Conservation (phyloP, 768 basidiomycete genomes). For the Baorangia bicolor region DNA sequence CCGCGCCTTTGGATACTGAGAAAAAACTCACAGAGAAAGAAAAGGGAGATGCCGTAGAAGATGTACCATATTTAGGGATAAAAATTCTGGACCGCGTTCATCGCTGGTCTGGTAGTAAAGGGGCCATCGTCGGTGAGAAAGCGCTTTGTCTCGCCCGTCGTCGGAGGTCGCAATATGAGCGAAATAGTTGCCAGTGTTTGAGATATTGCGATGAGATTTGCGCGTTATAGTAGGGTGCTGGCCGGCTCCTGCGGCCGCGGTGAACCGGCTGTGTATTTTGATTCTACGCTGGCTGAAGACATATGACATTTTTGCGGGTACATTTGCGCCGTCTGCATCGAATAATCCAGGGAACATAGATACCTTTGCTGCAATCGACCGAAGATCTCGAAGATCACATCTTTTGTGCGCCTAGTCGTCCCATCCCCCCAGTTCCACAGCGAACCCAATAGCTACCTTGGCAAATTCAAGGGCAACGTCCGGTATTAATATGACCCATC, state of each 20-base stretch:
- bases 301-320: background rate
- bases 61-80: background rate
- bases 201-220: no score
- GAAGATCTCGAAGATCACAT: background rate
- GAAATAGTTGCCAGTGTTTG: background rate
- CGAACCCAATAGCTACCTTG: slow-evolving; percentile 58
- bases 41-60: background rate
- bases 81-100: background rate
- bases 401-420: slow-evolving; percentile 1
- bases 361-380: background rate
- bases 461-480: slow-evolving; percentile 52
- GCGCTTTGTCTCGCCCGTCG: background rate
- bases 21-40: background rate
- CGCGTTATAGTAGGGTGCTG: background rate
- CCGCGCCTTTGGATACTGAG: slow-evolving; percentile 12
- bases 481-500: background rate
- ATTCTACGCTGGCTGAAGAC: background rate
- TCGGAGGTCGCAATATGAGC: background rate
- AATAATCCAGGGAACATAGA: no score
- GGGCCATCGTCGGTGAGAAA: background rate
- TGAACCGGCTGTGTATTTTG: background rate
- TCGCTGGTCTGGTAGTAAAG: background rate
- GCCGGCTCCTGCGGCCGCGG: background rate
- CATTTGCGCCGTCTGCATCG: background rate
- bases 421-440: slow-evolving; percentile 45